Evolutionary conservation across 192 early-diverging fungal species (phyloP), one percentile per base, ranked within the genome.

Genomic region (Coemansia sp.): DNA sequence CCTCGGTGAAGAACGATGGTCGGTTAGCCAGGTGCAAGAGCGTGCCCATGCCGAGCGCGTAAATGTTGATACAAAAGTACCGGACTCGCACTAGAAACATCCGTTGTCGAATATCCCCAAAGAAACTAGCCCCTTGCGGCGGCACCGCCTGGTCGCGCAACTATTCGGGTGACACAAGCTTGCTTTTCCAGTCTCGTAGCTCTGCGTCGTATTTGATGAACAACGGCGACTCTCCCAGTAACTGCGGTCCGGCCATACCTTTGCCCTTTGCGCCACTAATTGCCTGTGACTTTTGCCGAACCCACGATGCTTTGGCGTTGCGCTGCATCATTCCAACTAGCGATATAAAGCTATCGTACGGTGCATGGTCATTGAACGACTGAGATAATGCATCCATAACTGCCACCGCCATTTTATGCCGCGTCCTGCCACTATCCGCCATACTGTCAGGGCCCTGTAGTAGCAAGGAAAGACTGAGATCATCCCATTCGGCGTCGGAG

Each of bases 1-100:
- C 64, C 20, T 77, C 75, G 19, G 69, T 38, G 29, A 71, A 74
- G n/a, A 80, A 75, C 29, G 77, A 75, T 10, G 72, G 72, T 4
- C 77, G 72, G 66, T 80, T 80, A n/a, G 72, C 51, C 39, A 62
- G 39, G 42, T 80, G 77, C 46, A 80, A 24, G 15, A 80, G 31
- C 3, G 68, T 68, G 3, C 58, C 34, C n/a, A 75, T 42, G 11
- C 65, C 64, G 19, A 48, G 27, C 1, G 61, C 50, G 59, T 75
- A 80, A 6, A 68, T 65, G 34, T 69, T 51, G 22, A 75, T 50
- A 45, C 78, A 69, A 36, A 70, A 71, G 69, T 80, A 80, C 22
- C 77, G 68, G 31, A 68, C 62, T 5, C 77, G 69, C n/a, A 74
- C 45, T 5, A 71, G 27, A 39, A 65, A 74, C 13, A 32, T 51